Percentiles rank a stretch among this genome's conserved stretches.
phyloP scores from a whole-genome alignment of 2,329 filamentous ascomycete species.

The Biscogniauxia marginata region DNA sequence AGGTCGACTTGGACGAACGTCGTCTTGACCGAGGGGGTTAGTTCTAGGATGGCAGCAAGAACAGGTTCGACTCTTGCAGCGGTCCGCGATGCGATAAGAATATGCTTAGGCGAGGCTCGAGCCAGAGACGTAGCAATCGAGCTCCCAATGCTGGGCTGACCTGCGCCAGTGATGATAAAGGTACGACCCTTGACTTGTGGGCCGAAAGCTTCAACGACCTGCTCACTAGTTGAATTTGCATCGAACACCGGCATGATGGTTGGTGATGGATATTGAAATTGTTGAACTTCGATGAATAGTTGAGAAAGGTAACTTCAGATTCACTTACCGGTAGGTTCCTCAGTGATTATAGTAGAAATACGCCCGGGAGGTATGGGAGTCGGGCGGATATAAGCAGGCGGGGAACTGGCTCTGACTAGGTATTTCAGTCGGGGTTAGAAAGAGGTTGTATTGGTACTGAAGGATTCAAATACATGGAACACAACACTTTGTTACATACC shows the following conservation, averaged over 20 bases:
- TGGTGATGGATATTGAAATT: no score
- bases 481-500: no score
- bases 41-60: conserved; percentile 11
- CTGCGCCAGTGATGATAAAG: conserved; percentile 22
- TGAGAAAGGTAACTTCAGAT: no score
- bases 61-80: conserved; percentile 18
- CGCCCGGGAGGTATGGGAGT: no score
- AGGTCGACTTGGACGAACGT: conserved; percentile 25
- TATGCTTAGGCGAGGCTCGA: conserved; percentile 14
- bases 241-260: conserved; percentile 20
- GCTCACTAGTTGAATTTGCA: conserved; percentile 17
- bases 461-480: no score
- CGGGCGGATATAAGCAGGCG: no score
- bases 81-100: conserved; percentile 23
- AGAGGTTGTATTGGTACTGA: no score
- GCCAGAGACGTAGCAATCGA: conserved; percentile 19
- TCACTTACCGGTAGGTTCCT: no score
- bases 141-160: conserved; percentile 19
- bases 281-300: no score
- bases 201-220: conserved; percentile 20
- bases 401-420: no score
- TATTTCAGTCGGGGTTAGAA: no score
- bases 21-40: conserved; percentile 13
- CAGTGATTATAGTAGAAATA: no score
- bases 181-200: conserved; percentile 17